Evolutionary conservation across 2,329 filamentous ascomycete genomes (phyloP), one percentile per base, ranked within the genome.

Genomic region (Xylaria sp.): DNA sequence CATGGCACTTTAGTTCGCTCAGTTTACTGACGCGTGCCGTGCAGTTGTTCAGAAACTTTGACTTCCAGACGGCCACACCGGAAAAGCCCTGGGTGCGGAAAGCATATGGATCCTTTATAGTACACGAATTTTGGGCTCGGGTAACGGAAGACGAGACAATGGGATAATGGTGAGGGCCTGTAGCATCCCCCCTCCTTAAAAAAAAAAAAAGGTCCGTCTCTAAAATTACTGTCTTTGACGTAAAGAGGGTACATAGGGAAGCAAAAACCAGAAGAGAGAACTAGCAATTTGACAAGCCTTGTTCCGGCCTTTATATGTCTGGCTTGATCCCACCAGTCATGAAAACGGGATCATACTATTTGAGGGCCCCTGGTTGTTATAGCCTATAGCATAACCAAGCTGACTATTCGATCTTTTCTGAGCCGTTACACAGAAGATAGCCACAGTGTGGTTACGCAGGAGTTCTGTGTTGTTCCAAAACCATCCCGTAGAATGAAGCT

Each of bases 1-100:
- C 7, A n/a, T 13, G 41, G 18, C 15, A 46, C 7, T 25, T 18
- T 43, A 15, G 9, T 43, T 28, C 9, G n/a, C 2, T 18, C n/a
- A 23, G 20, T 36, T 15, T 52, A 43, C 60, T 69, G 2, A 69
- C 33, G 12, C 33, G 52, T 31, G 5, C 39, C 31, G 31, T 13
- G 10, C 54, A 75, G 74, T 59, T 75, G 13, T 28, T 75, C 3
- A 71, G 74, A 23, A 64, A 73, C 25, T 75, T 75, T 23, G 73
- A 76, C 57, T 74, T 75, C 54, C 73, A 75, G 33, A 61, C 72
- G 2, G 71, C 65, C 2, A 71, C 70, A 31, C 73, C 74, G 18
- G 68, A 73, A 55, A 62, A 65, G n/a, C 70, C 73, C 3, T 76
- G 71, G 73, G 56, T 3, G 18, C 68, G 68, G 43, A 23, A 13